phyloP scores from a whole-genome alignment of 768 basidiomycete species.

The Suillus discolor region DNA sequence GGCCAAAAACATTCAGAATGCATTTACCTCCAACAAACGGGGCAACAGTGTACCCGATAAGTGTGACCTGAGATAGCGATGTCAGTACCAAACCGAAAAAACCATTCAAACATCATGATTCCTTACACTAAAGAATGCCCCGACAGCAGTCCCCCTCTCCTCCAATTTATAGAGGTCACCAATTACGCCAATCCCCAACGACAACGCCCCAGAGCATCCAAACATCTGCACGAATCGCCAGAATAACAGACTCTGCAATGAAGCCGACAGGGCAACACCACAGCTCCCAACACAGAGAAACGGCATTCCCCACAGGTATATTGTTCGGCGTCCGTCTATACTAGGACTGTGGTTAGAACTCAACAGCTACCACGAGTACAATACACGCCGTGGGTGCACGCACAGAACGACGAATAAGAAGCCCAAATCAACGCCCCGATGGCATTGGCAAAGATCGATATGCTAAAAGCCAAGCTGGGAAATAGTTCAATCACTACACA shows the following conservation, averaged over 20 bases:
- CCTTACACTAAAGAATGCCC: constrained; percentile 51
- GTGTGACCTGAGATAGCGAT: constrained; percentile 27
- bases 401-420: no score
- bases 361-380: no score
- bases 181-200: constrained; percentile 57
- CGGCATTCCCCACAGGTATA: no score
- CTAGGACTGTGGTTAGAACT: no score
- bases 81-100: background rate
- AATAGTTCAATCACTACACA: no score
- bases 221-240: constrained; percentile 64
- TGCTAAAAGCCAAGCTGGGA: no score
- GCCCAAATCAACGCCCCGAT: no score
- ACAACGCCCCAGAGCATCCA: constrained; percentile 54
- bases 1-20: background rate
- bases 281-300: constrained; percentile 18
- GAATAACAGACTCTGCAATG: constrained; percentile 50
- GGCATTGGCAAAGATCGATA: no score
- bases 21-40: constrained; percentile 52
- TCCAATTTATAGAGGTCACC: constrained; percentile 63
- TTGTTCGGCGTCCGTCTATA: no score
- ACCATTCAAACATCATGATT: background rate
- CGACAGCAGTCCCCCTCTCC: constrained; percentile 51
- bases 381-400: no score
- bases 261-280: constrained; percentile 51
- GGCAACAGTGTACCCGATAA: constrained; percentile 59